These are phyloP conservation scores for Evernia prunastri DNA, from an alignment of 495 filamentous ascomycete species.

Conservation along the genomic window DNA sequence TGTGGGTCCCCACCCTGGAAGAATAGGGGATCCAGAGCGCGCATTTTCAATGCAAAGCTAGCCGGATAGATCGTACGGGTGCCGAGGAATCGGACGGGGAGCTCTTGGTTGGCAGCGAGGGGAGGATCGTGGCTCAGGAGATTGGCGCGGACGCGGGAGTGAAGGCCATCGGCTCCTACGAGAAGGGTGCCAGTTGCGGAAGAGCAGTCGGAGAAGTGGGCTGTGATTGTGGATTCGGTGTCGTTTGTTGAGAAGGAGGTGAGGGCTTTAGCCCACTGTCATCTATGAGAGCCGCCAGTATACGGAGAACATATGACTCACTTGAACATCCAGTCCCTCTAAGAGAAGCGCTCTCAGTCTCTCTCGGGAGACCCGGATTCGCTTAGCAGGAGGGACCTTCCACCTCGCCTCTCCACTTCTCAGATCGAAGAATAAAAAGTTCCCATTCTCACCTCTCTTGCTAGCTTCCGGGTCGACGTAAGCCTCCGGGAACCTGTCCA, in stretches of 20 bases:
- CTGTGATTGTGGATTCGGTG: conserved; percentile 31
- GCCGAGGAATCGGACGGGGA: conserved; percentile 48
- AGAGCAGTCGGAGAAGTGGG: conserved; percentile 47
- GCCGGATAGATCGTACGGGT: conserved; percentile 37
- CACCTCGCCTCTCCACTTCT: conserved; percentile 40
- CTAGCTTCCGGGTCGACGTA: conserved; percentile 45
- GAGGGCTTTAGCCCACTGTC: conserved; percentile 14
- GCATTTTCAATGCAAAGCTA: conserved; percentile 37
- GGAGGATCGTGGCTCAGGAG: conserved; percentile 30
- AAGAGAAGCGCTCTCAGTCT: conserved; percentile 43
- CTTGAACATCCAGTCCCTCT: conserved; percentile 43
- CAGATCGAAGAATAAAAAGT: conserved; percentile 50
- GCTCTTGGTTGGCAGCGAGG: conserved; percentile 32
- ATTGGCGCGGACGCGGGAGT: conserved; percentile 39
- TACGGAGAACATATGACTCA: conserved; percentile 10
- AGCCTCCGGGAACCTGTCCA: conserved; percentile 42
- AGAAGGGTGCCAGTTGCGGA: conserved; percentile 43
- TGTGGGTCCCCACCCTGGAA: conserved; percentile 54
- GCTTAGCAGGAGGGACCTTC: conserved; percentile 41
- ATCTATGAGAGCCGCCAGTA: background rate
- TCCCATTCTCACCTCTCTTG: conserved; percentile 41
- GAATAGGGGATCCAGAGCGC: conserved; percentile 52
- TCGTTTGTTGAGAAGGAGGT: background rate
- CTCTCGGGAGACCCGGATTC: conserved; percentile 46
- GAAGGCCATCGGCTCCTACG: conserved; percentile 51